Evolutionary conservation across 768 basidiomycete species (phyloP).

Genomic region (Brasilioporus rufonigricans): DNA sequence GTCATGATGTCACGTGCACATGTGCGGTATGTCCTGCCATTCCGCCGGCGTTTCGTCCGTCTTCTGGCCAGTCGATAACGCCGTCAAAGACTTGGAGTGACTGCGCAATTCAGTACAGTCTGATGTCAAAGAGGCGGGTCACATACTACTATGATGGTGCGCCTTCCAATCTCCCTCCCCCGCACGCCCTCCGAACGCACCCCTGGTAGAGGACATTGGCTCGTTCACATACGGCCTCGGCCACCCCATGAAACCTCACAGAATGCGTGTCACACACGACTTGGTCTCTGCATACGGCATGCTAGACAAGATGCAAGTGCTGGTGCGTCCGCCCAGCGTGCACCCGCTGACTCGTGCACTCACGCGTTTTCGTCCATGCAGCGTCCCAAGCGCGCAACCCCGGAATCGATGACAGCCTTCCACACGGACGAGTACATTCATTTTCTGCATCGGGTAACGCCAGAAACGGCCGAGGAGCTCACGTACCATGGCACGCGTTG

Average conservation of each 20-base stretch:
- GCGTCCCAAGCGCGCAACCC: slow-evolving; percentile 68
- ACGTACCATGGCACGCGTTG: slow-evolving; percentile 85
- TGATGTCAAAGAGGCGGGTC: slow-evolving; percentile 73
- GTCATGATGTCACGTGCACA: slow-evolving; percentile 15
- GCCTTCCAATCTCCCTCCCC: slow-evolving; percentile 15
- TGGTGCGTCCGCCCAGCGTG: slow-evolving; percentile 47
- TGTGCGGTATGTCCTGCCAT: neutral
- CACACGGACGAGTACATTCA: slow-evolving; percentile 99
- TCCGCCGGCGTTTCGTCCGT: neutral
- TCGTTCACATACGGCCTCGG: slow-evolving; percentile 81
- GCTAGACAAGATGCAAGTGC: slow-evolving; percentile 90
- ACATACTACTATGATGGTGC: slow-evolving; percentile 79
- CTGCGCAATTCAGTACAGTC: neutral
- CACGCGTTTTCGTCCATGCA: slow-evolving; percentile 27
- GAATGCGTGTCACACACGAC: slow-evolving; percentile 93
- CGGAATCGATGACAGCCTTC: slow-evolving; percentile 85
- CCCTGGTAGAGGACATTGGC: slow-evolving; percentile 60
- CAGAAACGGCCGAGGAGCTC: slow-evolving; percentile 85
- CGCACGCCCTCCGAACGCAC: slow-evolving; percentile 1
- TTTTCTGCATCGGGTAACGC: slow-evolving; percentile 83
- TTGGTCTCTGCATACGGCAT: slow-evolving; percentile 88
- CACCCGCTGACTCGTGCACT: neutral
- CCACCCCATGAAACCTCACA: slow-evolving; percentile 95
- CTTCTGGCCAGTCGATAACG: neutral
- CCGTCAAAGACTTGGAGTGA: neutral